phyloP scores from a whole-genome alignment of 2,329 filamentous ascomycete genomes.

The Phoma sp. region DNA sequence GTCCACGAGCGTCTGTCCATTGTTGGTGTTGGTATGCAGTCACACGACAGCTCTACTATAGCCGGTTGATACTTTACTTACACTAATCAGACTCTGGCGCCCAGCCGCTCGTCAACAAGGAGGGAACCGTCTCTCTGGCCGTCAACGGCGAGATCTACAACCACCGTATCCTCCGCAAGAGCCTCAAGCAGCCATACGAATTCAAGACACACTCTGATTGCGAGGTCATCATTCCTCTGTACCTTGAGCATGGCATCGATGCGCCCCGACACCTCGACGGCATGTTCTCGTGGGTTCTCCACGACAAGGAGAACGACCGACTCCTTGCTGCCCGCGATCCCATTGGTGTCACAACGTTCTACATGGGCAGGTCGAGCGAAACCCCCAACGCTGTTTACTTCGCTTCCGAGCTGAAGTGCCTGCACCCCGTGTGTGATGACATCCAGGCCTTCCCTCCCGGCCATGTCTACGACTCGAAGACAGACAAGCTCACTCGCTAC shows the following conservation, averaged over 20 bases:
- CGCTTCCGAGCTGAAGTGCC: conserved; percentile 93
- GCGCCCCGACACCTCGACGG: conserved; percentile 93
- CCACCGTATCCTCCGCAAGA: conserved; percentile 92
- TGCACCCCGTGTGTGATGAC: conserved; percentile 93
- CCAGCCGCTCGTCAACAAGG: conserved; percentile 91
- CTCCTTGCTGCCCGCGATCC: conserved; percentile 94
- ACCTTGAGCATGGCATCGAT: conserved; percentile 89
- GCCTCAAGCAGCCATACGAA: conserved; percentile 80
- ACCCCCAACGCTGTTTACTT: conserved; percentile 90
- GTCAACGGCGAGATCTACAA: conserved; percentile 99
- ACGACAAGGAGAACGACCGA: conserved; percentile 93
- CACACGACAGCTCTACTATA: conserved; percentile 32
- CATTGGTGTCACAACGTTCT: conserved; percentile 96
- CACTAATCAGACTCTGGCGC: conserved; percentile 78
- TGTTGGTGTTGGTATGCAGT: conserved; percentile 83
- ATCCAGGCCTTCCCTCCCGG: conserved; percentile 94
- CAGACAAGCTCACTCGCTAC: conserved; percentile 82
- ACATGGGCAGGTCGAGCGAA: conserved; percentile 85
- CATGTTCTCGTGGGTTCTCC: conserved; percentile 99
- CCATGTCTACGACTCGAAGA: conserved; percentile 94
- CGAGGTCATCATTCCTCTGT: conserved; percentile 98
- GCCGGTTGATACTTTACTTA: conserved; percentile 24
- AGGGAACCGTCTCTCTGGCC: conserved; percentile 84
- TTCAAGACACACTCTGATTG: conserved; percentile 99
- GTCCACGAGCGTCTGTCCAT: conserved; percentile 98